These are phyloP conservation scores for Naegleria gruberi DNA, from an alignment of 208 protist species.

Conservation along the genomic window DNA sequence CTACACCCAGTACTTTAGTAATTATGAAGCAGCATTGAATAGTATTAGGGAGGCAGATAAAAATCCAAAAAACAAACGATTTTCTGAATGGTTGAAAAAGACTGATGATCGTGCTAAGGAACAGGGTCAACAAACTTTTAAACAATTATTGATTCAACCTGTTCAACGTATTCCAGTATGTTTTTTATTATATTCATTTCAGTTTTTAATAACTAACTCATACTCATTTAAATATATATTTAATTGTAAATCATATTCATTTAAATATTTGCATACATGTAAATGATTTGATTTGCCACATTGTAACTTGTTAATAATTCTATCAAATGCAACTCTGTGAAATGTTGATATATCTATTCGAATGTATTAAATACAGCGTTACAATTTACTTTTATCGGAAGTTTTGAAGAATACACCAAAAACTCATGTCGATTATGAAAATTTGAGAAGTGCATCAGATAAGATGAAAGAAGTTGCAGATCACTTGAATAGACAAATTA, in stretches of 20 bases:
- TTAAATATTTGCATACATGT: no score
- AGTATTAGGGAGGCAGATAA: neutral
- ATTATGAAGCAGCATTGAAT: neutral
- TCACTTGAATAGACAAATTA: neutral
- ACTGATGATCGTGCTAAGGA: neutral
- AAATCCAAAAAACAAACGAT: slow-evolving; percentile 2
- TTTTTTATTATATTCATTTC: neutral
- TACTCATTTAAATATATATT: no score
- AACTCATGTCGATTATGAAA: neutral
- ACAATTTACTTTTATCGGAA: neutral
- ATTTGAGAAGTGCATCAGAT: neutral
- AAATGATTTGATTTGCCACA: no score
- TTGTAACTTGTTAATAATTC: no score
- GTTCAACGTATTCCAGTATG: slow-evolving; percentile 15
- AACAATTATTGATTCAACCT: neutral
- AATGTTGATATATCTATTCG: neutral
- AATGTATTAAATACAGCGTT: neutral
- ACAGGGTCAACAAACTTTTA: neutral
- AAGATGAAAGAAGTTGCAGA: neutral
- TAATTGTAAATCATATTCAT: no score
- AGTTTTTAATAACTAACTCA: no score
- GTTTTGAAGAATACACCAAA: neutral
- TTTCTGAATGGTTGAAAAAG: neutral
- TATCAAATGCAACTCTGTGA: neutral
- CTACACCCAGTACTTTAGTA: slow-evolving; percentile 1